Percentiles rank a stretch among this genome's conserved stretches.
phyloP scores from a whole-genome alignment of 169 alveolate species.

The Babesia bigemina region DNA sequence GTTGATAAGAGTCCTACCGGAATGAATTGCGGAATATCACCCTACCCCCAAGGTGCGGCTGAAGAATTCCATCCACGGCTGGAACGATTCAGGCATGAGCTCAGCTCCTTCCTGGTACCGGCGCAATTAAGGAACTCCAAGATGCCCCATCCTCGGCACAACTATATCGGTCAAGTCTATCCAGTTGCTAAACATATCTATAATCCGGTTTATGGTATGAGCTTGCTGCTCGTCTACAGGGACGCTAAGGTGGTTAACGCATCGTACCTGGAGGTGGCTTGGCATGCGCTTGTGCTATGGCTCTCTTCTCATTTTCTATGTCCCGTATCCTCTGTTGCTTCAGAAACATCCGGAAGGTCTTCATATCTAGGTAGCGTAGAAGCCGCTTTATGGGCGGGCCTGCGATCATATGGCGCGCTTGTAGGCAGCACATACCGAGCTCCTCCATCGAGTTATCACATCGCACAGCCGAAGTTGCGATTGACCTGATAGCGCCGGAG shows the following conservation, averaged over 20 bases:
- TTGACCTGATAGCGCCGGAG: not conserved
- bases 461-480: conserved; percentile 34
- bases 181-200: not conserved
- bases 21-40: not conserved
- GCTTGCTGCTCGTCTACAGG: too few relatives aligned
- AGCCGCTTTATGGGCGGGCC: conserved; percentile 78
- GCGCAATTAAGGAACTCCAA: conserved; percentile 76
- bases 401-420: not conserved
- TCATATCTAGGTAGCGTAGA: conserved; percentile 75
- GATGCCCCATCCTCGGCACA: conserved; percentile 79
- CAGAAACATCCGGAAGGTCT: conserved; percentile 73
- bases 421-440: conserved; percentile 22
- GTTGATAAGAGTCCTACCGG: conserved; percentile 70
- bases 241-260: not conserved
- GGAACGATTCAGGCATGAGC: conserved; percentile 75
- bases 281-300: conserved; percentile 72
- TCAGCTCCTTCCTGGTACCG: conserved; percentile 81
- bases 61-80: conserved; percentile 78
- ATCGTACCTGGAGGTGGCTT: conserved; percentile 74
- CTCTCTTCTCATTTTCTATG: conserved; percentile 75
- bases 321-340: conserved; percentile 76
- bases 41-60: conserved; percentile 73
- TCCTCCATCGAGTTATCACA: conserved; percentile 49
- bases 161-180: not conserved
- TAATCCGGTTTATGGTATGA: too few relatives aligned